A percentile compares a stretch with the other conserved stretches of the same genome.
phyloP scores from a whole-genome alignment of 306 rosid species.

The Dryas drummondii region DNA sequence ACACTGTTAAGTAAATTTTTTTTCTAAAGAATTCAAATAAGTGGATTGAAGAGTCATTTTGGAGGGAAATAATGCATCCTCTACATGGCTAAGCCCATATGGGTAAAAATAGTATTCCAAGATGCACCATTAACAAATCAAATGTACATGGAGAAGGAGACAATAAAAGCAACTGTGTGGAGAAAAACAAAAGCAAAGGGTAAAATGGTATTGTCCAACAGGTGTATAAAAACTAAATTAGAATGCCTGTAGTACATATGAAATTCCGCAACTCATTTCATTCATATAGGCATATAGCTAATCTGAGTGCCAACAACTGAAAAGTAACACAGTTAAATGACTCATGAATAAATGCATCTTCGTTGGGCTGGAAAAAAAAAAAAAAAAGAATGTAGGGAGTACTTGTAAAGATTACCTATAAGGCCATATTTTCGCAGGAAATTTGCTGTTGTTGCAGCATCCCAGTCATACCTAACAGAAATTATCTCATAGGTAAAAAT shows the following conservation, averaged over 20 bases:
- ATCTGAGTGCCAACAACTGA: not conserved
- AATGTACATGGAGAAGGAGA: not conserved
- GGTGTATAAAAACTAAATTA: not conserved
- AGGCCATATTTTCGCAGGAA: slow-evolving; percentile 87
- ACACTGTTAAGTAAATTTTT: not conserved
- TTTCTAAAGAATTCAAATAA: not conserved
- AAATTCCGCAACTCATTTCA: not conserved
- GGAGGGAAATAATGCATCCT: not conserved
- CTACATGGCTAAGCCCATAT: not conserved
- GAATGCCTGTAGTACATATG: not conserved
- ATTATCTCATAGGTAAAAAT: slow-evolving; percentile 19
- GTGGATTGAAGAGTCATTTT: too few species aligned
- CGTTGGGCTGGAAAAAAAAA: not conserved
- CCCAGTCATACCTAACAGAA: slow-evolving; percentile 90
- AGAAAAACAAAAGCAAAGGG: not conserved
- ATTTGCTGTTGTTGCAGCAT: slow-evolving; percentile 93
- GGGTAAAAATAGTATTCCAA: not conserved
- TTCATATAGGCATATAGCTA: not conserved
- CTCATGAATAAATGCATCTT: not conserved
- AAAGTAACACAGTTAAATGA: not conserved
- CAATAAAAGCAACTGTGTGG: too few species aligned
- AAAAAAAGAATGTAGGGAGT: not conserved
- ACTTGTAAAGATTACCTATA: slow-evolving; percentile 38
- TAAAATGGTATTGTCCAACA: not conserved
- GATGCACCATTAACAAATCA: not conserved